Evolutionary conservation across 345 rosid genomes (phyloP).

Genomic region (Lagerstroemia speciosa): DNA sequence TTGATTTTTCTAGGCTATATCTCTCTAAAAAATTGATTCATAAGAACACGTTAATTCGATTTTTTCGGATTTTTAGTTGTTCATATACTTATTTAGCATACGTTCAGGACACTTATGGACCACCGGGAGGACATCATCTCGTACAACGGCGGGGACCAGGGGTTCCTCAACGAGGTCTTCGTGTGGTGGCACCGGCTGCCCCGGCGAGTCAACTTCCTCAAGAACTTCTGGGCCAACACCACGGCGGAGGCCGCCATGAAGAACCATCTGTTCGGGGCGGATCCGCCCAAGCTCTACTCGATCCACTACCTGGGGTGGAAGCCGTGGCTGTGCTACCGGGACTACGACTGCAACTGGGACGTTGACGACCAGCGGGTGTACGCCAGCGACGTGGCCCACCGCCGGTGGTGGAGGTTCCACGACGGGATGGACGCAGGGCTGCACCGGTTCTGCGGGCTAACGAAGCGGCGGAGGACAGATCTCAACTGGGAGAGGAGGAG

Average conservation of each 20-base stretch:
- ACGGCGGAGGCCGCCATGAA: slow-evolving; percentile 53
- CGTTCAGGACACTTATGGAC: slow-evolving; percentile 49
- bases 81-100: no score
- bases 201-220: slow-evolving; percentile 63
- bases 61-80: no score
- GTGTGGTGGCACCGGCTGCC: slow-evolving; percentile 96
- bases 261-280: slow-evolving; percentile 61
- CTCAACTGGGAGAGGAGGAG: slow-evolving; percentile 68
- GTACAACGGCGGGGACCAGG: slow-evolving; percentile 94
- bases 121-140: slow-evolving; percentile 57
- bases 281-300: slow-evolving; percentile 69
- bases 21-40: no score
- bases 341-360: slow-evolving; percentile 87
- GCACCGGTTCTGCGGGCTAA: slow-evolving; percentile 62
- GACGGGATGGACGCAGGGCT: slow-evolving; percentile 54
- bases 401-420: slow-evolving; percentile 77
- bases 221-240: slow-evolving; percentile 88
- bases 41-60: no score
- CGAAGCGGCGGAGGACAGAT: slow-evolving; percentile 48
- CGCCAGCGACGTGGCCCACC: slow-evolving; percentile 80
- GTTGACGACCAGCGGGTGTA: slow-evolving; percentile 37
- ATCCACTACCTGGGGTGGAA: slow-evolving; percentile 78
- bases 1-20: no score
- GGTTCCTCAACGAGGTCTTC: slow-evolving; percentile 70
- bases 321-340: slow-evolving; percentile 90